phyloP scores from a whole-genome alignment of 352 stramenopile species.

The Blastocystis sp. region DNA sequence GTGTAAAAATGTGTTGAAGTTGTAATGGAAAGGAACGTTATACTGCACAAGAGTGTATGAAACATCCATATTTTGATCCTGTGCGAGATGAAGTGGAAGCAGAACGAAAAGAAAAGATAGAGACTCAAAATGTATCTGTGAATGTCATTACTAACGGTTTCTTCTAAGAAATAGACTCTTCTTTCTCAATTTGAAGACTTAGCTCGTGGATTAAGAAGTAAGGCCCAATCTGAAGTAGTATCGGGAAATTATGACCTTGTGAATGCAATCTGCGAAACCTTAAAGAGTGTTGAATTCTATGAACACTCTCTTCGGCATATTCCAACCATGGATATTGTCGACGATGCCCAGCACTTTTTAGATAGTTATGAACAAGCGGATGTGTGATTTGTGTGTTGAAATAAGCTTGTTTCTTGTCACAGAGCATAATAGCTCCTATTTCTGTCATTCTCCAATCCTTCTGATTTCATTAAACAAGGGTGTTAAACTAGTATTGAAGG shows the following conservation, averaged over 20 bases:
- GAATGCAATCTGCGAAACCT: neutral
- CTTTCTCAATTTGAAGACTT: neutral
- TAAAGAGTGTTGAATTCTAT: neutral
- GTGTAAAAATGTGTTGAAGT: constrained; percentile 67
- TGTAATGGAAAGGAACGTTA: constrained; percentile 89
- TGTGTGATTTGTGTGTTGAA: constrained; percentile 18
- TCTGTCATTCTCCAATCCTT: constrained; percentile 30
- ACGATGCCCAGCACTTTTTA: neutral
- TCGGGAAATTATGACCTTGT: neutral
- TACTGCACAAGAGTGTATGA: constrained; percentile 93
- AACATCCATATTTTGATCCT: constrained; percentile 91
- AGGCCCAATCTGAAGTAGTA: neutral
- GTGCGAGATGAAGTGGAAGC: constrained; percentile 69
- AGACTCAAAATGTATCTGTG: neutral
- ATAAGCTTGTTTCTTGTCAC: neutral
- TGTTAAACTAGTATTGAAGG: neutral
- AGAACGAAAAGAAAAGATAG: neutral
- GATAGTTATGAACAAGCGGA: neutral
- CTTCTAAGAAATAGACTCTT: neutral
- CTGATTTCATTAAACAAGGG: neutral
- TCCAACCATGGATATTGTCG: constrained; percentile 1
- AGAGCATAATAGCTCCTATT: neutral
- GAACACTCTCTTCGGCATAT: neutral
- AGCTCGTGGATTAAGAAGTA: neutral
- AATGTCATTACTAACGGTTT: neutral